These are phyloP conservation scores for Cenchrus purpureus DNA, from an alignment of 176 grass and related monocot species.

Conservation along the genomic window DNA sequence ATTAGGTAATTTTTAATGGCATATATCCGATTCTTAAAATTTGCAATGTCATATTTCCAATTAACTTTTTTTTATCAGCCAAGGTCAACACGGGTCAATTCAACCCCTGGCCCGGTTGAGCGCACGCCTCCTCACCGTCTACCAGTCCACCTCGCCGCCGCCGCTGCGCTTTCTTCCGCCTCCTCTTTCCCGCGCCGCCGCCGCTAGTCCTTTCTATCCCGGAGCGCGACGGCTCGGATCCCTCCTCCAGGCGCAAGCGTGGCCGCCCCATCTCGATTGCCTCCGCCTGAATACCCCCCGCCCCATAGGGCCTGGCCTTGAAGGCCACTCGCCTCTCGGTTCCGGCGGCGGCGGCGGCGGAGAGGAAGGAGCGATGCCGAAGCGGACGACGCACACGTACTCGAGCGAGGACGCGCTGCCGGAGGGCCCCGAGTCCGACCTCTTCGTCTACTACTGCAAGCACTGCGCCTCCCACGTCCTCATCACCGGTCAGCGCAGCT, in stretches of 20 bases:
- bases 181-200: neutral
- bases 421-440: conserved; percentile 91
- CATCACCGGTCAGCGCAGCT: conserved; percentile 75
- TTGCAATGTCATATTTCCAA: no score
- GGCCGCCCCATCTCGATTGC: neutral
- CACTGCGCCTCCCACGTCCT: conserved; percentile 95
- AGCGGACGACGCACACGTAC: conserved; percentile 98
- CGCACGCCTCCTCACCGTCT: no score
- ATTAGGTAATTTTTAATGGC: no score
- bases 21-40: no score
- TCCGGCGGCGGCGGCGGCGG: conserved; percentile 30
- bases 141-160: neutral
- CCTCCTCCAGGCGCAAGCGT: neutral
- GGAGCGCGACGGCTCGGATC: neutral
- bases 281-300: neutral
- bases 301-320: neutral
- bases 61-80: no score
- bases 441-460: conserved; percentile 99
- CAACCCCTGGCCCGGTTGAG: no score
- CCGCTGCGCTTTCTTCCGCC: neutral
- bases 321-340: neutral
- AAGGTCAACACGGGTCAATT: no score
- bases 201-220: neutral
- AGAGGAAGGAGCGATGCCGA: conserved; percentile 62
- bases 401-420: conserved; percentile 94